phyloP scores from a whole-genome alignment of 2,329 filamentous ascomycete genomes.

The Pyricularia sp. region DNA sequence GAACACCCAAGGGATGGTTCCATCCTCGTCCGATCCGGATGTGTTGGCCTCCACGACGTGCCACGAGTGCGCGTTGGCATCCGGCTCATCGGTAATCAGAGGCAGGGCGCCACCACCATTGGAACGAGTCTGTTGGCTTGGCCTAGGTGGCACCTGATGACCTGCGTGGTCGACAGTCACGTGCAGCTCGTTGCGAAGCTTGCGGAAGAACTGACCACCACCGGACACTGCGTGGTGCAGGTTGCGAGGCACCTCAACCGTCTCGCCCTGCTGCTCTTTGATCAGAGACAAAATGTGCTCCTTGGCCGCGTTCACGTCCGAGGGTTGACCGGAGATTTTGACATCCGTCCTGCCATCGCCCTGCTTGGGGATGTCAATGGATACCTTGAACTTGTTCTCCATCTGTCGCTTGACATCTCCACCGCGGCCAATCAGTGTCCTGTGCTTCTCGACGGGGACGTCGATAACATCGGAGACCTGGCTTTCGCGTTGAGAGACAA shows the following conservation, averaged over 20 bases:
- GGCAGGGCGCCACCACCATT: conserved; percentile 58
- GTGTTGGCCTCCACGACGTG: conserved; percentile 55
- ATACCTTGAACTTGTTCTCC: conserved; percentile 74
- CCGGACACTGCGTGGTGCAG: conserved; percentile 78
- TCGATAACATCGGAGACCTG: conserved; percentile 70
- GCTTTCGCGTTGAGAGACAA: conserved; percentile 72
- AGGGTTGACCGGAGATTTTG: conserved; percentile 69
- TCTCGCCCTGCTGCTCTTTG: conserved; percentile 81
- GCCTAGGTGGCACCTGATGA: conserved; percentile 59
- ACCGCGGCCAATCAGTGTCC: conserved; percentile 79
- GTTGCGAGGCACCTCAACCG: conserved; percentile 66
- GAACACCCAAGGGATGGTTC: conserved; percentile 81
- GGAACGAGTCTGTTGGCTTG: conserved; percentile 39
- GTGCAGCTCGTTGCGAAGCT: conserved; percentile 69
- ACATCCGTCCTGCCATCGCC: conserved; percentile 73
- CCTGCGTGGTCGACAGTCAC: conserved; percentile 89
- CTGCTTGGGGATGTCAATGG: conserved; percentile 83
- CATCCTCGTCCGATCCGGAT: conserved; percentile 34
- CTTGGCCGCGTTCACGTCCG: conserved; percentile 74
- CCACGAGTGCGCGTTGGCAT: conserved; percentile 66
- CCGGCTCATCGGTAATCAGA: conserved; percentile 65
- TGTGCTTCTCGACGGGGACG: conserved; percentile 80
- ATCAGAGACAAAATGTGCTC: conserved; percentile 66
- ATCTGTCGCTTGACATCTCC: conserved; percentile 77
- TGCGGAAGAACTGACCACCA: conserved; percentile 87